Percentiles rank a stretch among this genome's conserved stretches.
Evolutionary conservation across 1,284 basidiomycete species (phyloP).

Genomic region (Schizophyllum amplum): DNA sequence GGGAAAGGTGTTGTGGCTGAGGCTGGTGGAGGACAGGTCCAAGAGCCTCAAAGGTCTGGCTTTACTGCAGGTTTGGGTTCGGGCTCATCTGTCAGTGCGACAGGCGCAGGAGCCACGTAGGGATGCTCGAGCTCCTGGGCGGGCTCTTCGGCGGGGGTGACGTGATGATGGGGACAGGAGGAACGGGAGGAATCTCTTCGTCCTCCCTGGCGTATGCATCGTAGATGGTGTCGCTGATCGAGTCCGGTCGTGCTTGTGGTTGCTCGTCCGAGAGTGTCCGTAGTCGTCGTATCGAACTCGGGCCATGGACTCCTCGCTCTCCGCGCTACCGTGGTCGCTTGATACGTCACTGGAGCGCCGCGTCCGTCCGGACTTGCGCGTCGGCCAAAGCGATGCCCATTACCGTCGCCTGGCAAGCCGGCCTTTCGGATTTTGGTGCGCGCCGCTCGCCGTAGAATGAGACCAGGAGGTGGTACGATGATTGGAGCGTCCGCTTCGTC

Average conservation of each 20-base stretch:
- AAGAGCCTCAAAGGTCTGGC: slow-evolving; percentile 27
- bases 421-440: slow-evolving; percentile 94
- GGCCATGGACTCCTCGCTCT: slow-evolving; percentile 16
- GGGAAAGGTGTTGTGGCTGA: slow-evolving; percentile 29
- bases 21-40: slow-evolving; percentile 51
- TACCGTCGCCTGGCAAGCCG: slow-evolving; percentile 67
- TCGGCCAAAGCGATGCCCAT: slow-evolving; percentile 72
- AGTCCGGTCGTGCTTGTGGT: slow-evolving; percentile 43
- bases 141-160: slow-evolving; percentile 26
- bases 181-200: slow-evolving; percentile 31
- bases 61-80: slow-evolving; percentile 1
- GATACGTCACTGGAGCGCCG: slow-evolving; percentile 56
- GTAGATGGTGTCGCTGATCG: slow-evolving; percentile 70
- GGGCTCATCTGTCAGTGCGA: slow-evolving; percentile 4
- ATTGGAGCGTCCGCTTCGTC: slow-evolving; percentile 86
- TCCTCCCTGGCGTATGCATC: slow-evolving; percentile 68
- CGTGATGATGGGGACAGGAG: slow-evolving; percentile 18
- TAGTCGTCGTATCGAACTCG: slow-evolving; percentile 22
- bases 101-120: slow-evolving; percentile 21
- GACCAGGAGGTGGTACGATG: slow-evolving; percentile 81
- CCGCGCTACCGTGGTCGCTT: slow-evolving; percentile 54
- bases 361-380: slow-evolving; percentile 38
- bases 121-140: slow-evolving; percentile 21
- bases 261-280: slow-evolving; percentile 43
- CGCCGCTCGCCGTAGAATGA: slow-evolving; percentile 85